Conservation (phyloP, 1,284 basidiomycete genomes). For the Termitomyces sp. region DNA sequence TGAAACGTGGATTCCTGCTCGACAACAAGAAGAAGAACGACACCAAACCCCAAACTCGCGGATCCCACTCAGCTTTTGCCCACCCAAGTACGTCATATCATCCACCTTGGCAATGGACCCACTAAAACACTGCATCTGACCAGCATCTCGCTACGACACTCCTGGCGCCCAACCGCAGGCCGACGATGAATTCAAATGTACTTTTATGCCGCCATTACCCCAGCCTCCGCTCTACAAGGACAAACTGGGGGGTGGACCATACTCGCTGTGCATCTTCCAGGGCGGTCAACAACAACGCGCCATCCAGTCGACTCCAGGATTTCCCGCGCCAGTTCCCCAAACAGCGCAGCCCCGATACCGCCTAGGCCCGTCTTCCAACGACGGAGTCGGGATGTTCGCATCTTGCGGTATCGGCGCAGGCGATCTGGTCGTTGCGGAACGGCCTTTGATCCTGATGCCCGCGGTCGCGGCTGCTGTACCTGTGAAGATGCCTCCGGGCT, state of each 20-base stretch:
- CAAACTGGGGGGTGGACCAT: not conserved
- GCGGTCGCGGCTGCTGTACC: not conserved
- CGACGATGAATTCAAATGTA: not conserved
- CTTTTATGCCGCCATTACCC: not conserved
- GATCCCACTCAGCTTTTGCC: not conserved
- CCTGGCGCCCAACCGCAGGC: not conserved
- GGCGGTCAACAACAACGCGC: not conserved
- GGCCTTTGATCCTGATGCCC: not conserved
- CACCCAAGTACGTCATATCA: not conserved
- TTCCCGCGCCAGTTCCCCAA: not conserved
- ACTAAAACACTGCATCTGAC: not conserved
- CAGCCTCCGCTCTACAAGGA: not conserved
- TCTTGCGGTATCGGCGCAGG: not conserved
- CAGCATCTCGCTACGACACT: not conserved
- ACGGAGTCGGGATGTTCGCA: not conserved
- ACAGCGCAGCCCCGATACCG: not conserved
- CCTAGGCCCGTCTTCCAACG: not conserved
- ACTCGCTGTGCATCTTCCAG: not conserved
- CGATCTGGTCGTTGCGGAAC: not conserved
- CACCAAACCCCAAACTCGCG: not conserved
- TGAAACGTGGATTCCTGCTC: not conserved
- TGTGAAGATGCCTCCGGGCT: not conserved
- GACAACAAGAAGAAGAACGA: not conserved
- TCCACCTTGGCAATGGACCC: too few relatives aligned
- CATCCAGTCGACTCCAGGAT: not conserved